Base-by-base conservation (phyloP, 192 early-diverging fungal species). In the Rhizoclosmatium globosum region DNA sequence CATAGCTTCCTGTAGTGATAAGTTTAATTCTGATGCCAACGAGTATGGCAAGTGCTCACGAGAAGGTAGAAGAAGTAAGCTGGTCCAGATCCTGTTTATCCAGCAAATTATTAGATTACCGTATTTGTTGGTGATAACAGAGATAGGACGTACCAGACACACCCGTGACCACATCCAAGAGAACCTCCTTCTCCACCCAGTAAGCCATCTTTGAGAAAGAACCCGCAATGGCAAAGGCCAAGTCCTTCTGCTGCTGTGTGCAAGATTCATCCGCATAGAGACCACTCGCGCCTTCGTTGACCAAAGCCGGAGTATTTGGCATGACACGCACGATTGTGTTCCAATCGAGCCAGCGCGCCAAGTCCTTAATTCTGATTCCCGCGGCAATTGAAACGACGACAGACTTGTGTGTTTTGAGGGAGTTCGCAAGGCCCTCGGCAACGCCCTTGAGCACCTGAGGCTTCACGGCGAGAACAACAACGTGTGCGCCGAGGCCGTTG, bases 241-340 rank as follows among this genome's bases (percentile, higher is more conserved):
- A 81, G 13, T 84, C 53, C 45, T 90, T 89, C 81, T 97, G 95
- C 41, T 68, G 71, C 3, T 79, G 78, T 19, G 86, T 88, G 11
- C 95, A 92, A 39, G 11, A 17, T 19, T 11, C 9, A 0, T 74
- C 82, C 0, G 95, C 95, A 73, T 87, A 97, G 75, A 97, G 79
- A 2, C 95, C 97, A 3, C 94, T 87, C 0, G 97, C 97, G 21
- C 97, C 97, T 81, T 97, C 93, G 53, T 85, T 85, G 0, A 96
- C 92, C 6, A 98, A 82, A 3, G 96, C 92, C 41, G 96, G 96
- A n/a, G 96, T 98, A 77, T 98, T 98, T 77, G 96, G 96, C 96
- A 98, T 98, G 68, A 90, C 91, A 19, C 95, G 80, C 39, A 98
- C 94, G 38, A 98, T 77, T 15, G 90, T 82, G 72, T 11, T 56